These are phyloP conservation scores for Hyphodiscus hymeniophilus DNA, from an alignment of 495 filamentous ascomycete species.

Conservation along the genomic window DNA sequence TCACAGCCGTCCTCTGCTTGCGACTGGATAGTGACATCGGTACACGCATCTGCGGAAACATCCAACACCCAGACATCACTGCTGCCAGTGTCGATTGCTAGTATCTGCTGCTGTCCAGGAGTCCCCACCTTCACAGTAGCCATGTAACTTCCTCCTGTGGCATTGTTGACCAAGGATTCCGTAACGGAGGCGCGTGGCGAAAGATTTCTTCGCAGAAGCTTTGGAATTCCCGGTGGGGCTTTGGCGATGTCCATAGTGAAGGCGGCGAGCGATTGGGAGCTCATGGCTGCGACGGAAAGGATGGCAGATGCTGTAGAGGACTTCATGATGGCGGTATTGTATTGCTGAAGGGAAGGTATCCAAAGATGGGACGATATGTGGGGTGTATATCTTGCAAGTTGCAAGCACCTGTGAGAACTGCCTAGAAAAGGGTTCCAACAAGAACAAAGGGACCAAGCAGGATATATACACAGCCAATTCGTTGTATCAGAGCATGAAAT, in stretches of 20 bases:
- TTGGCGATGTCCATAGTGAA: constrained; percentile 8
- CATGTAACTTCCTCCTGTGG: constrained; percentile 50
- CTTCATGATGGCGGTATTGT: constrained; percentile 5
- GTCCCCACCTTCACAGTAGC: constrained; percentile 62
- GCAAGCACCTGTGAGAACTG: too few relatives aligned
- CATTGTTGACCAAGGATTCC: constrained; percentile 24
- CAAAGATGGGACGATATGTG: too few relatives aligned
- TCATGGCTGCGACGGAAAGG: constrained; percentile 5
- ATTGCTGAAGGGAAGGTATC: not conserved
- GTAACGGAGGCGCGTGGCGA: constrained; percentile 6
- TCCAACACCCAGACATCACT: constrained; percentile 74
- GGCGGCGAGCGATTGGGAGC: constrained; percentile 7
- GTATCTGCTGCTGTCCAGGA: constrained; percentile 47
- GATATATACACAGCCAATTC: too few relatives aligned
- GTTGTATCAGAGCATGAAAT: too few relatives aligned
- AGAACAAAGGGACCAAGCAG: too few relatives aligned
- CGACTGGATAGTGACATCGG: constrained; percentile 22
- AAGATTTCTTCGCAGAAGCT: not conserved
- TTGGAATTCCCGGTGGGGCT: not conserved
- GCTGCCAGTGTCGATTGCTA: constrained; percentile 70
- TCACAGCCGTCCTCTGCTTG: constrained; percentile 18
- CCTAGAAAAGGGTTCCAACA: too few relatives aligned
- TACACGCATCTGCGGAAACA: constrained; percentile 35
- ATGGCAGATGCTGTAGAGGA: constrained; percentile 1
- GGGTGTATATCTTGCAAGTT: too few relatives aligned